phyloP scores from a whole-genome alignment of 2,329 filamentous ascomycete species.

The Neopestalotiopsis sp. region DNA sequence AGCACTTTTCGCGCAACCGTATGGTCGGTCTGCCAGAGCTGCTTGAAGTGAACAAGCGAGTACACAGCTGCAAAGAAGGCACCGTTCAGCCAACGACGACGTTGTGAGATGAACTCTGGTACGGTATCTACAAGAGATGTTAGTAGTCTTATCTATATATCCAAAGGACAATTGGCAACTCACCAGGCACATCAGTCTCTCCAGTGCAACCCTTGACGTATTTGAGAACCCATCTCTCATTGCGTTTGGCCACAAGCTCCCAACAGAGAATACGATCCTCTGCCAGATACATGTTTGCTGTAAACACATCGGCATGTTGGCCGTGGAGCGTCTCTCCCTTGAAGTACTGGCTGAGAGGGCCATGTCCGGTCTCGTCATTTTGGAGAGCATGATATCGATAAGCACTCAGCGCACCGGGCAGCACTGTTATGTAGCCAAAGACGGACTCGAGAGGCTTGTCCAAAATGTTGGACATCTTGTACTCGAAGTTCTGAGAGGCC shows the following conservation, averaged over 20 bases:
- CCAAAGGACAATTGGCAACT: conserved; percentile 37
- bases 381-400: conserved; percentile 94
- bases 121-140: conserved; percentile 71
- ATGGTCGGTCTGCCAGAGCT: conserved; percentile 93
- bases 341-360: conserved; percentile 96
- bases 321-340: conserved; percentile 91
- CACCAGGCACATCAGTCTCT: conserved; percentile 96
- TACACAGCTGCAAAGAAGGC: conserved; percentile 99
- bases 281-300: conserved; percentile 98
- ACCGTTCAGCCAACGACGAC: conserved; percentile 95
- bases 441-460: conserved; percentile 97
- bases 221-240: conserved; percentile 95
- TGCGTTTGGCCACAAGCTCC: conserved; percentile 94
- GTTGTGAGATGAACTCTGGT: conserved; percentile 96
- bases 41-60: conserved; percentile 91
- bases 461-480: conserved; percentile 99
- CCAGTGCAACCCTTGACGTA: conserved; percentile 97
- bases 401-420: conserved; percentile 97
- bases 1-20: conserved; percentile 87
- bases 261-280: conserved; percentile 97
- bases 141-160: conserved; percentile 22
- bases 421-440: conserved; percentile 95
- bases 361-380: conserved; percentile 93
- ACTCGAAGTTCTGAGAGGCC: conserved; percentile 98
- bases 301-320: conserved; percentile 92